Conservation (phyloP, 1,139 yeast genomes). For the Blastobotrys arbuscula region DNA sequence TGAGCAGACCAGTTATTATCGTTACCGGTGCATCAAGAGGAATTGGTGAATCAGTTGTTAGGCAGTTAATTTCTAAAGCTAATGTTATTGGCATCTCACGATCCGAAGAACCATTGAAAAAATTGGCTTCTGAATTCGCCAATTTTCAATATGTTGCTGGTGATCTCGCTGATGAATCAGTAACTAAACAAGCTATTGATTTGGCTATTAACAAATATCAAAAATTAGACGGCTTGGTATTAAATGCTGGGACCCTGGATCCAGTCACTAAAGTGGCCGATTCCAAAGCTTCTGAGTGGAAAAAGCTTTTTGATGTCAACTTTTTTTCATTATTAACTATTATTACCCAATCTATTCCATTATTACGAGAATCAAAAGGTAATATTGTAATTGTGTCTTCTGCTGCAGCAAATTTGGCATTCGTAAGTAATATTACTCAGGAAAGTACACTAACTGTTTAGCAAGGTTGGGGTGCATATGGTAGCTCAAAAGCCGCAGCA, state of each 20-base stretch:
- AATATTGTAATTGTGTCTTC: slow-evolving; percentile 71
- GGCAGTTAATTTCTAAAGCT: slow-evolving; percentile 43
- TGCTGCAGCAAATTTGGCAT: slow-evolving; percentile 66
- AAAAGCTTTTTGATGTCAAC: slow-evolving; percentile 63
- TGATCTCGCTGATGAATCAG: slow-evolving; percentile 50
- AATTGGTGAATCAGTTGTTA: slow-evolving; percentile 69
- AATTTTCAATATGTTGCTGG: slow-evolving; percentile 52
- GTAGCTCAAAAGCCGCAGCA: slow-evolving; percentile 83
- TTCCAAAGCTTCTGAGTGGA: slow-evolving; percentile 55
- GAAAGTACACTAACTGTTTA: slow-evolving; percentile 14
- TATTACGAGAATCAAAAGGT: slow-evolving; percentile 49
- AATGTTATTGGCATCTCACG: slow-evolving; percentile 72
- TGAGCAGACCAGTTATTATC: slow-evolving; percentile 38
- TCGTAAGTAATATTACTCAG: slow-evolving; percentile 34
- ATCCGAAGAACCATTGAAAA: slow-evolving; percentile 43
- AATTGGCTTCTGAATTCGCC: slow-evolving; percentile 33
- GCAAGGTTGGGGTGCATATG: slow-evolving; percentile 85
- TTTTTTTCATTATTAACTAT: slow-evolving; percentile 69
- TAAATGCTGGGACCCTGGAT: slow-evolving; percentile 84
- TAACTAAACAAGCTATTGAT: slow-evolving; percentile 41
- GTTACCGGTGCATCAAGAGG: slow-evolving; percentile 77
- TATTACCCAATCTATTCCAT: slow-evolving; percentile 48
- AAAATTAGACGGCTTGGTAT: slow-evolving; percentile 60
- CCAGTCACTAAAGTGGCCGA: slow-evolving; percentile 60
- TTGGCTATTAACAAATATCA: slow-evolving; percentile 52